phyloP scores from a whole-genome alignment of 768 basidiomycete genomes.

The Pleurotus eryngii region DNA sequence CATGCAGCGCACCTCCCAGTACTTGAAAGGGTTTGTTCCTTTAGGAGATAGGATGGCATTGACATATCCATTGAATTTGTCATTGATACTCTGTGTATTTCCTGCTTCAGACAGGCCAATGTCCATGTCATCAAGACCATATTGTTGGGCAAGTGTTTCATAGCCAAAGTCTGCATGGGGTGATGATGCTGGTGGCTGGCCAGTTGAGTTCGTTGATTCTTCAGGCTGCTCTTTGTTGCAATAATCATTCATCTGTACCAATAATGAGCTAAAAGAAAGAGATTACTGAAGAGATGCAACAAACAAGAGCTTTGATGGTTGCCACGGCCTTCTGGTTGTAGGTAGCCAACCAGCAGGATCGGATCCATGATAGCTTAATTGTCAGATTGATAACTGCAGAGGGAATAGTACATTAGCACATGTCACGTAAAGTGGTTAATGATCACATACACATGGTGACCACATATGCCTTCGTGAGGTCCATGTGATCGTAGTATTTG shows the following conservation, averaged over 20 bases:
- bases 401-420: neutral
- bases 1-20: neutral
- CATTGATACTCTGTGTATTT: neutral
- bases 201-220: too few relatives aligned
- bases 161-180: neutral
- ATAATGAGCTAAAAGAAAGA: neutral
- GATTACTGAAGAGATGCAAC: neutral
- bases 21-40: neutral
- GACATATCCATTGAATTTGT: conserved; percentile 1
- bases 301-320: conserved; percentile 12
- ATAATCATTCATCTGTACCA: conserved; percentile 12
- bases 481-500: conserved; percentile 11
- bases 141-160: neutral
- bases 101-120: neutral
- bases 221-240: neutral
- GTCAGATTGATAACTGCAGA: conserved; percentile 15
- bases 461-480: conserved; percentile 10
- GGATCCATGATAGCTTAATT: conserved; percentile 14
- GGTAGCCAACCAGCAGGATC: conserved; percentile 13
- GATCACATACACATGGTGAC: conserved; percentile 8
- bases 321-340: conserved; percentile 10
- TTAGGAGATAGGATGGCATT: neutral
- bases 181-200: too few relatives aligned
- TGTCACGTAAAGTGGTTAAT: neutral
- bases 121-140: conserved; percentile 7